A percentile compares a stretch with the other conserved stretches of the same genome.
These are phyloP conservation scores for Eragrostis tef DNA, from an alignment of 202 grass and related monocot genomes.

Conservation along the genomic window DNA sequence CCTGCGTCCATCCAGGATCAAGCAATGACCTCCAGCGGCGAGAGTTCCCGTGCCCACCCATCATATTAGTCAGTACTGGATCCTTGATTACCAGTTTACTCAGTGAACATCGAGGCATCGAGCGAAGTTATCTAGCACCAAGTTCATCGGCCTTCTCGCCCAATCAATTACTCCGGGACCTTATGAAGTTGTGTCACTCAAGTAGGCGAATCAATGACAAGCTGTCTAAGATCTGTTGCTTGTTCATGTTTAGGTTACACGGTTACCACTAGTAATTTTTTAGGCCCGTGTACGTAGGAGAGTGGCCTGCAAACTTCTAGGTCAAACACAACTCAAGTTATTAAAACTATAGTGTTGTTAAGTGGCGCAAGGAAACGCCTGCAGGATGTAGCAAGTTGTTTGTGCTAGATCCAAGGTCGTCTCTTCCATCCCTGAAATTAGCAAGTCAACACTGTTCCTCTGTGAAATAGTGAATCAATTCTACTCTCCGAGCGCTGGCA, in stretches of 20 bases:
- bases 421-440: neutral
- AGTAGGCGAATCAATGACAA: neutral
- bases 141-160: too few species aligned
- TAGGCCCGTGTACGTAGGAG: neutral
- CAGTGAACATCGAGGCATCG: too few species aligned
- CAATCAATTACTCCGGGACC: too few species aligned
- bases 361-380: neutral
- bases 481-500: neutral
- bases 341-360: neutral
- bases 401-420: neutral
- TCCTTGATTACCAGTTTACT: too few species aligned
- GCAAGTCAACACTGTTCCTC: neutral
- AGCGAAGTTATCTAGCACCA: too few species aligned
- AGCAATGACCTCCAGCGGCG: too few species aligned
- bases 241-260: neutral
- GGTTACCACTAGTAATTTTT: neutral
- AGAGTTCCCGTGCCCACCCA: too few species aligned
- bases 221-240: neutral
- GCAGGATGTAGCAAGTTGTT: neutral
- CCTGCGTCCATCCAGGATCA: too few species aligned
- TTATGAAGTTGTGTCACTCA: too few species aligned
- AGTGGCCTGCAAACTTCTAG: neutral
- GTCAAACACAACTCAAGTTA: neutral
- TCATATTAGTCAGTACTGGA: too few species aligned
- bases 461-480: neutral